Base-by-base conservation (phyloP, 2,329 filamentous ascomycete species). In the Magnaporthales sp. region DNA sequence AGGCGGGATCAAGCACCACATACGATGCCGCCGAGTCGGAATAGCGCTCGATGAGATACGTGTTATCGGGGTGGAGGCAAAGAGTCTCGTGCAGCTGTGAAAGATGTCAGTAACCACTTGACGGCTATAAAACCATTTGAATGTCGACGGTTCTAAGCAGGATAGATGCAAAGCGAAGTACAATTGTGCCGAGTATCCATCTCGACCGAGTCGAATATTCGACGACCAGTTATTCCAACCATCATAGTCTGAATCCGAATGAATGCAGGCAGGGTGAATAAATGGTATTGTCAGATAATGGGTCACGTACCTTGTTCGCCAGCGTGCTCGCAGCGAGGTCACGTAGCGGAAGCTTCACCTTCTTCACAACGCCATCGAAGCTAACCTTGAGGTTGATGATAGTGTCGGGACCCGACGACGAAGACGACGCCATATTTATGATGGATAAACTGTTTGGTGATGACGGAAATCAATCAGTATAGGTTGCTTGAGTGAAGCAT, bases 21-120 rank as follows among this genome's bases (percentile, higher is more conserved):
- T 91, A 98, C 70, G 88, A 83, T 62, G 84, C 90, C 70, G 92
- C 91, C 70, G 93, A 97, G 79, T 99, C 95, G 70, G 95, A 98
- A 80, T 93, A 99, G 72, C 95, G 92, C 81, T 98, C 93, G 73
- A 98, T 89, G 73, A 88, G 78, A 75, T 89, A 84, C 65, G 85
- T 78, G 68, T 86, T 82, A 74, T 87, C 83, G 63, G 83, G 75
- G 38, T 86, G 83, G 71, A 96, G 87, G 68, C 81, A 79, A 65
- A 96, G 86, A 66, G 89, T 80, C 69, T 80, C 78, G 71, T 90
- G 90, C 72, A 96, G 84, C 91, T 94, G 62, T 67, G 63, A n/a
- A 13, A 64, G 22, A n/a, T 29, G 46, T 54, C 22, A 64, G 32
- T 27, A 32, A 26, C 22, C 13, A 10, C 24, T 9, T 32, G 24